Conservation (phyloP, 805 yeast species). For the Candida sonorensis region DNA sequence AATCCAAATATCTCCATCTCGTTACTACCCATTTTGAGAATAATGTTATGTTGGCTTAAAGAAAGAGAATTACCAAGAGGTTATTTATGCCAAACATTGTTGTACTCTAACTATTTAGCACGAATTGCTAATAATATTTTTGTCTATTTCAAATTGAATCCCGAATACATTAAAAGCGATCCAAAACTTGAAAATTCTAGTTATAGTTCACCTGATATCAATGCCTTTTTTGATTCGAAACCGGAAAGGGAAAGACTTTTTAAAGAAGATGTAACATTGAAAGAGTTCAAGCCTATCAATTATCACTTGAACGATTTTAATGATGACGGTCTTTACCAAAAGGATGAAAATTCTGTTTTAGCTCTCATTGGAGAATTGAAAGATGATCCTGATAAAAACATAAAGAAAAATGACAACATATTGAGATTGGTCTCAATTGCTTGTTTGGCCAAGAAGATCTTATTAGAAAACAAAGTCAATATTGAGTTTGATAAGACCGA, state of each 20-base stretch:
- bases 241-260: constrained; percentile 51
- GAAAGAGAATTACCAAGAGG: constrained; percentile 36
- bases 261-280: constrained; percentile 56
- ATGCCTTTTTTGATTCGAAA: constrained; percentile 15
- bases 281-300: constrained; percentile 52
- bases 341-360: constrained; percentile 21
- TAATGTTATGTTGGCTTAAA: constrained; percentile 52
- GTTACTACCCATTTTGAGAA: constrained; percentile 36
- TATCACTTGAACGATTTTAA: constrained; percentile 54
- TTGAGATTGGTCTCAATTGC: constrained; percentile 31
- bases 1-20: constrained; percentile 17
- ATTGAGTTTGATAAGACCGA: constrained; percentile 19
- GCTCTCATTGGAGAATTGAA: constrained; percentile 30
- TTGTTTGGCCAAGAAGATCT: constrained; percentile 23
- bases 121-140: constrained; percentile 13
- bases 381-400: constrained; percentile 15
- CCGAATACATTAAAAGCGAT: constrained; percentile 3
- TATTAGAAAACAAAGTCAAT: constrained; percentile 22
- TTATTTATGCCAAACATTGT: constrained; percentile 19
- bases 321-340: constrained; percentile 40
- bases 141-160: constrained; percentile 8
- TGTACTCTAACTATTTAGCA: constrained; percentile 14
- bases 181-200: too few relatives aligned
- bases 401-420: constrained; percentile 26
- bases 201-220: background rate